Evolutionary conservation across 2,329 filamentous ascomycete species (phyloP).

Genomic region (Cercospora zeina): DNA sequence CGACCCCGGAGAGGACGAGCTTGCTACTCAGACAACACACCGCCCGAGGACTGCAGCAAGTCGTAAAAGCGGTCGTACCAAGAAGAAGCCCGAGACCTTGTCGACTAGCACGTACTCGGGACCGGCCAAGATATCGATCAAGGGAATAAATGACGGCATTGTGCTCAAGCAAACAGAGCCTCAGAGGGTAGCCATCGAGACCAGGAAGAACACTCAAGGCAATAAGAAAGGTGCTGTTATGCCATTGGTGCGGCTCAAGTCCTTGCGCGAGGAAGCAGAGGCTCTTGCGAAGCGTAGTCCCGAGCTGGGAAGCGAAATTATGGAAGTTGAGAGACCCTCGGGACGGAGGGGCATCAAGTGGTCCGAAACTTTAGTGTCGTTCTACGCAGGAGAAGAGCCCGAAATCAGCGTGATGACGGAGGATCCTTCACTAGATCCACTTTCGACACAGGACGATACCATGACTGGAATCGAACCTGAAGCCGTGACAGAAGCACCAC

Average conservation of each 20-base stretch:
- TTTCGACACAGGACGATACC: slow-evolving; percentile 7
- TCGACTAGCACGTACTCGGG: slow-evolving; percentile 35
- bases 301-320: slow-evolving; percentile 12
- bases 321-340: slow-evolving; percentile 32
- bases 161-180: slow-evolving; percentile 53
- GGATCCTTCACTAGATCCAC: slow-evolving; percentile 23
- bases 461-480: slow-evolving; percentile 5
- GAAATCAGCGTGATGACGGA: slow-evolving; percentile 31
- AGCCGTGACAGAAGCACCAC: slow-evolving; percentile 14
- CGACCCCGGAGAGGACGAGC: slow-evolving; percentile 22
- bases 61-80: slow-evolving; percentile 29
- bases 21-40: slow-evolving; percentile 20
- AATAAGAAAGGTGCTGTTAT: slow-evolving; percentile 52
- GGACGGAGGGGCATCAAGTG: slow-evolving; percentile 44
- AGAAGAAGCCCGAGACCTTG: slow-evolving; percentile 29
- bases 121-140: slow-evolving; percentile 49
- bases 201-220: slow-evolving; percentile 52
- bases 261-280: slow-evolving; percentile 39
- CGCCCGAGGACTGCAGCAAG: slow-evolving; percentile 20
- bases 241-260: slow-evolving; percentile 47
- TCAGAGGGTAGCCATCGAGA: slow-evolving; percentile 50
- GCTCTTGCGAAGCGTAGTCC: slow-evolving; percentile 19
- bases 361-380: slow-evolving; percentile 51
- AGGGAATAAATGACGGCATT: slow-evolving; percentile 45
- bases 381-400: slow-evolving; percentile 41